Percentiles rank a stretch among this genome's conserved stretches.
phyloP scores from a whole-genome alignment of 75 land plant species.

The Cryptomeria japonica region DNA sequence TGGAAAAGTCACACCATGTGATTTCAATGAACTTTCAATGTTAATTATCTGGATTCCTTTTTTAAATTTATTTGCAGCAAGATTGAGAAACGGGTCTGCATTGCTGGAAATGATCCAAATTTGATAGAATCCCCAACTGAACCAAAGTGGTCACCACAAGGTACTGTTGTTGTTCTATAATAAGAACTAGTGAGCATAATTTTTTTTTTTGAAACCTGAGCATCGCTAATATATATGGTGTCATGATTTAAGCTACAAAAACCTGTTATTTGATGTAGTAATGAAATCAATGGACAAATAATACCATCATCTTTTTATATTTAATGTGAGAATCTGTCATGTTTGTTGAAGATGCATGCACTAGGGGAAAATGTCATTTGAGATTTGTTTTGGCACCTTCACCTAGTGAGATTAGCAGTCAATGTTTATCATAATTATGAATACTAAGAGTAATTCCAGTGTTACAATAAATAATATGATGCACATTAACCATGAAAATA shows the following conservation, averaged over 20 bases:
- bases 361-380: neutral
- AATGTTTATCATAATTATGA: neutral
- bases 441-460: neutral
- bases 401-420: neutral
- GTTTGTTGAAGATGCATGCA: neutral
- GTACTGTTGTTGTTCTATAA: conserved; percentile 43
- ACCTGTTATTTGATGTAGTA: neutral
- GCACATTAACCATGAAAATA: neutral
- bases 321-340: neutral
- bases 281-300: neutral
- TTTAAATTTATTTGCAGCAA: conserved; percentile 38
- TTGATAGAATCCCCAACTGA: conserved; percentile 88
- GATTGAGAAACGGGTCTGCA: conserved; percentile 51
- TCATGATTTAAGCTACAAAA: neutral
- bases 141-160: conserved; percentile 95
- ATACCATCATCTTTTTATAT: neutral
- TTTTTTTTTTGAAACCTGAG: neutral
- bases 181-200: neutral
- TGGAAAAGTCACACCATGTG: neutral
- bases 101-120: conserved; percentile 76
- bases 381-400: neutral
- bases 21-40: neutral
- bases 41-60: neutral
- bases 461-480: neutral
- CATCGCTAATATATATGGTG: neutral